Evolutionary conservation across 805 yeast species (phyloP).

Genomic region (Wickerhamiella nectarea): DNA sequence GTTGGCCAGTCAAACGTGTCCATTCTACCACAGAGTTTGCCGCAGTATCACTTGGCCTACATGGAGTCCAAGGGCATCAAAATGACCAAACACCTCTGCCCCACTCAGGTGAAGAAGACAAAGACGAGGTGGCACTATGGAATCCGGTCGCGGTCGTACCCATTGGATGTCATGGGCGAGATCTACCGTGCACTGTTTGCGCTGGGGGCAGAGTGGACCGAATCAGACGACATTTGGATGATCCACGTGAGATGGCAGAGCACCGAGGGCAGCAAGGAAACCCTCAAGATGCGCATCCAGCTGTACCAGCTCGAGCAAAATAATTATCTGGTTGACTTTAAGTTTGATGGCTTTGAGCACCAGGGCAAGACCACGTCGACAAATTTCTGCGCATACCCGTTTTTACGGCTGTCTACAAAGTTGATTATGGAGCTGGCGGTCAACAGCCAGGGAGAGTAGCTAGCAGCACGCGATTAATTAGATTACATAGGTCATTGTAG

Average conservation of each 20-base stretch:
- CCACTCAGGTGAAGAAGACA: slow-evolving; percentile 58
- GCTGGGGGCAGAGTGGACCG: slow-evolving; percentile 96
- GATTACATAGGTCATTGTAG: too few relatives aligned
- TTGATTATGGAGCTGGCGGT: slow-evolving; percentile 95
- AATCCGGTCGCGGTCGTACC: slow-evolving; percentile 87
- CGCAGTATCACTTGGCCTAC: slow-evolving; percentile 85
- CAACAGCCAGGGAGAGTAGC: slow-evolving; percentile 50
- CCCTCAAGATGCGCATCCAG: slow-evolving; percentile 95
- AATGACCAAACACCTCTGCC: slow-evolving; percentile 31
- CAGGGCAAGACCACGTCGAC: slow-evolving; percentile 10
- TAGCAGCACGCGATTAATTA: neutral
- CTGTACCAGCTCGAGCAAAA: slow-evolving; percentile 91
- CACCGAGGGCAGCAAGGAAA: slow-evolving; percentile 30
- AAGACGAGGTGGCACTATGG: slow-evolving; percentile 99
- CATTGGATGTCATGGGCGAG: slow-evolving; percentile 97
- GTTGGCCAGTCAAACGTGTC: slow-evolving; percentile 58
- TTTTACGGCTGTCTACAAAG: slow-evolving; percentile 80
- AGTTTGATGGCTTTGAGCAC: slow-evolving; percentile 92
- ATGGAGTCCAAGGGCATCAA: slow-evolving; percentile 53
- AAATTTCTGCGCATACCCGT: slow-evolving; percentile 91
- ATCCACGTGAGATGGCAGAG: slow-evolving; percentile 90
- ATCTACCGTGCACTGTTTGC: slow-evolving; percentile 87
- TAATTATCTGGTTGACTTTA: slow-evolving; percentile 90
- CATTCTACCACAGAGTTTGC: slow-evolving; percentile 82
- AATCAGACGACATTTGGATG: slow-evolving; percentile 93